Evolutionary conservation across 2,329 filamentous ascomycete genomes (phyloP).

Genomic region (Meredithiella fracta): DNA sequence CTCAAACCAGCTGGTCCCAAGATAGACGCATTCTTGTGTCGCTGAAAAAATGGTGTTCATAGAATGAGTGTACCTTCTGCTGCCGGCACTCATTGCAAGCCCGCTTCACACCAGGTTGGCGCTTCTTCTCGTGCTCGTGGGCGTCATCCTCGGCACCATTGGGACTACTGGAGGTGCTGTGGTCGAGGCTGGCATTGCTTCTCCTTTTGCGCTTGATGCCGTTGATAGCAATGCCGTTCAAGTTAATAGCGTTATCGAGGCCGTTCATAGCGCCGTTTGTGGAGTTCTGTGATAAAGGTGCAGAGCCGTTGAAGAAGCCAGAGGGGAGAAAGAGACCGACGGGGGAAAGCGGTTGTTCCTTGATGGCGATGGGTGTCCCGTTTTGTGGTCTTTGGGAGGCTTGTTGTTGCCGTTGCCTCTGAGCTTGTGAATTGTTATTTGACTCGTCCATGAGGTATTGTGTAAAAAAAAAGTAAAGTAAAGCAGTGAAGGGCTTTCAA

Average conservation of each 20-base stretch:
- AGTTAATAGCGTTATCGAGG: too few relatives aligned
- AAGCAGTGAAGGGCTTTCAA: too few relatives aligned
- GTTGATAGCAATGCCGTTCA: slow-evolving; percentile 19
- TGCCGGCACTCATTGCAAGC: slow-evolving; percentile 75
- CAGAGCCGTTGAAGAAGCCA: background rate
- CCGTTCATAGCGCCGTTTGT: background rate
- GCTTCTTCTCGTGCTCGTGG: slow-evolving; percentile 40
- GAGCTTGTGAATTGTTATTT: too few relatives aligned
- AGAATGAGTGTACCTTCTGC: slow-evolving; percentile 50
- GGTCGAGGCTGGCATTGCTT: slow-evolving; percentile 31
- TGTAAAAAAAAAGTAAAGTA: background rate
- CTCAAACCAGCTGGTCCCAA: too few relatives aligned
- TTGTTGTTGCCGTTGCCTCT: background rate
- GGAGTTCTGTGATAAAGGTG: background rate
- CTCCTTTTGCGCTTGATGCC: slow-evolving; percentile 47
- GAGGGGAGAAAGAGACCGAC: background rate
- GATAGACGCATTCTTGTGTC: too few relatives aligned
- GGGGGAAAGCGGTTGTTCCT: background rate
- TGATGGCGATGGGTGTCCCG: background rate
- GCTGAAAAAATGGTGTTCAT: too few relatives aligned
- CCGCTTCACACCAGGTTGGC: slow-evolving; percentile 55
- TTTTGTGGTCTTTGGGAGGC: background rate
- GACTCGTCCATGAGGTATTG: too few relatives aligned
- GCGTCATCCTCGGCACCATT: slow-evolving; percentile 41
- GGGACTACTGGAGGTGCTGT: slow-evolving; percentile 43